A percentile compares a stretch with the other conserved stretches of the same genome.
Evolutionary conservation across 805 yeast genomes (phyloP).

Genomic region (Yarrowia hollandica): DNA sequence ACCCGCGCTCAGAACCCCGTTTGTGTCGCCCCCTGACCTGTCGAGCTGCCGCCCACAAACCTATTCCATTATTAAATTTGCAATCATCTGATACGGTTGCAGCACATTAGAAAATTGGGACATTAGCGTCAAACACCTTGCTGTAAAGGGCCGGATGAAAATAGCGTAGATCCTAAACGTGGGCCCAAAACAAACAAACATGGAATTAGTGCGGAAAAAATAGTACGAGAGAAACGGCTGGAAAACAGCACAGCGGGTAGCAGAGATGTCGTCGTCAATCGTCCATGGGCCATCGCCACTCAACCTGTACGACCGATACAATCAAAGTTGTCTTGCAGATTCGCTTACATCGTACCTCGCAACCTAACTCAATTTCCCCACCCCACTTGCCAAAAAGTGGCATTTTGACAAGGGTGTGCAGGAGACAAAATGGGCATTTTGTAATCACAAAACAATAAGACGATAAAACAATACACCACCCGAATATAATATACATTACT

Average conservation of each 20-base stretch:
- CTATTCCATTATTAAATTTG: background rate
- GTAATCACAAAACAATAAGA: background rate
- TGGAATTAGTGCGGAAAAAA: background rate
- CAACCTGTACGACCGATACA: too few species aligned
- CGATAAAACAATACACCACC: background rate
- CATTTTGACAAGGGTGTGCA: conserved; percentile 14
- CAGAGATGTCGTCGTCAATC: too few species aligned
- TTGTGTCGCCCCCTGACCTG: too few species aligned
- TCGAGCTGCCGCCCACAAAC: background rate
- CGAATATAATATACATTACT: background rate
- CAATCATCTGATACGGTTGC: conserved; percentile 21
- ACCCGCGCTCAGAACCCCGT: too few species aligned
- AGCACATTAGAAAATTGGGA: conserved; percentile 8
- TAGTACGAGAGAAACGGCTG: background rate
- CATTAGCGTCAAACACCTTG: background rate
- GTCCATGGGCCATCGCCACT: too few species aligned
- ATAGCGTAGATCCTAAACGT: conserved; percentile 7
- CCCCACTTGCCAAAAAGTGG: background rate
- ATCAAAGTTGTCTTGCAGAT: conserved; percentile 24
- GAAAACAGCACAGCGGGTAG: background rate
- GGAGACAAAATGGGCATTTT: background rate
- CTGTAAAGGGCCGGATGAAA: background rate
- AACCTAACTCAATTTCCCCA: conserved; percentile 21
- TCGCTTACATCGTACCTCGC: conserved; percentile 28
- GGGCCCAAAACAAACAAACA: background rate